These are phyloP conservation scores for Setomelanomma holmii DNA, from an alignment of 2,329 filamentous ascomycete genomes.

Conservation along the genomic window DNA sequence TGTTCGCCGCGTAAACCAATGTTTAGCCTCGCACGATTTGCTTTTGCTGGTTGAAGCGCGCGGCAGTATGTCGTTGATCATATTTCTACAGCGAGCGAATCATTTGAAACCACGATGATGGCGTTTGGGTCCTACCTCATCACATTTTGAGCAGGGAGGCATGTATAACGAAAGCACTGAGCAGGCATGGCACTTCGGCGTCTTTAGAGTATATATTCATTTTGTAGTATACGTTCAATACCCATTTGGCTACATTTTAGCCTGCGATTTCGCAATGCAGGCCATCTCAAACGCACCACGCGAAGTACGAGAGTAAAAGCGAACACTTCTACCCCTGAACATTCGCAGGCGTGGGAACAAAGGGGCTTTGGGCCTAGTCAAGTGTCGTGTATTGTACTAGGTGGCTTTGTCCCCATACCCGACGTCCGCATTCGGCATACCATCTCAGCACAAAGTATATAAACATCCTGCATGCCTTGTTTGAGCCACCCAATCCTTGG, in stretches of 20 bases:
- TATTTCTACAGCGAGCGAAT: slow-evolving; percentile 12
- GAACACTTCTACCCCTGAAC: neutral
- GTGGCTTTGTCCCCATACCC: neutral
- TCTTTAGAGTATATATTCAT: slow-evolving; percentile 11
- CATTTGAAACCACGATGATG: slow-evolving; percentile 5
- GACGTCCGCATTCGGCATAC: slow-evolving; percentile 1
- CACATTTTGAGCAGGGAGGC: neutral
- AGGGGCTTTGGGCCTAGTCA: slow-evolving; percentile 1
- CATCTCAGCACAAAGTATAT: slow-evolving; percentile 7
- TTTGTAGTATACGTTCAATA: slow-evolving; percentile 23
- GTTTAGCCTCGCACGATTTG: slow-evolving; percentile 51
- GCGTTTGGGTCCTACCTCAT: slow-evolving; percentile 7
- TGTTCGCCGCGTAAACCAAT: slow-evolving; percentile 43
- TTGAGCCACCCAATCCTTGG: neutral
- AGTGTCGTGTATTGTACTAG: neutral
- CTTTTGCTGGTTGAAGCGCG: slow-evolving; percentile 35
- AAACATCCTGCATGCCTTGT: neutral
- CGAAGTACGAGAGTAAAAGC: neutral
- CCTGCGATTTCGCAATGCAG: neutral
- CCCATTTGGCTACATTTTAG: slow-evolving; percentile 6
- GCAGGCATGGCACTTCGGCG: slow-evolving; percentile 1
- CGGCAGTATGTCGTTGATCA: slow-evolving; percentile 5
- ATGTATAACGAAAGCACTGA: neutral
- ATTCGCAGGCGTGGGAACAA: slow-evolving; percentile 1
- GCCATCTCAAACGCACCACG: neutral